Evolutionary conservation across 148 eudicot species (phyloP).

Genomic region (Chenopodium berlandieri): DNA sequence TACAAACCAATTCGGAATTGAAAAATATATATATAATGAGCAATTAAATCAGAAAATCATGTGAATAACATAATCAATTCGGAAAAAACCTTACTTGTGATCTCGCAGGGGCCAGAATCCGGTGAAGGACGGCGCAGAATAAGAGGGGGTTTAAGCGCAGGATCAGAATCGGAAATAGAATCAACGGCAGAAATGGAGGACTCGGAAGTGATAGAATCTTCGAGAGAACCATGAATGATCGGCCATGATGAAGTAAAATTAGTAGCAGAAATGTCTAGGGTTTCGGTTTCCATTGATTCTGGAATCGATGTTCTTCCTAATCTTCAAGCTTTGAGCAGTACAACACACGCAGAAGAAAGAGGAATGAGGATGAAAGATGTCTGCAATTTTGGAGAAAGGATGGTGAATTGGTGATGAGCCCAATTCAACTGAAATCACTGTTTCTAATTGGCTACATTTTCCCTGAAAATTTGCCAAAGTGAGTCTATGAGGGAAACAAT

Average conservation of each 20-base stretch:
- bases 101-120: constrained; percentile 64
- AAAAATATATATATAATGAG: not conserved
- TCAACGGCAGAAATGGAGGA: constrained; percentile 40
- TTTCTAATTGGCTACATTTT: no score
- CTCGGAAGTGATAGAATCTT: constrained; percentile 46
- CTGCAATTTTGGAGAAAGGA: no score
- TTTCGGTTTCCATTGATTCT: constrained; percentile 30
- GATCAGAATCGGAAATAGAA: constrained; percentile 6
- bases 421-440: no score
- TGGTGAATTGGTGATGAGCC: no score
- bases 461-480: no score
- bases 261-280: constrained; percentile 16
- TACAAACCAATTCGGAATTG: no score
- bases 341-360: no score
- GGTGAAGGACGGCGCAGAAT: constrained; percentile 43
- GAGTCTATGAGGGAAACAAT: no score
- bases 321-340: no score
- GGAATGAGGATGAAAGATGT: no score
- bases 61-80: not conserved
- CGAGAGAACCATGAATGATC: constrained; percentile 46
- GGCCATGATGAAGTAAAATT: constrained; percentile 44
- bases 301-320: not conserved
- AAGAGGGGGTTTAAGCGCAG: constrained; percentile 33
- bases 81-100: constrained; percentile 41
- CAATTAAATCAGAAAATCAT: no score